Percentiles rank a stretch among this genome's conserved stretches.
These are phyloP conservation scores for Tetracladium marchalianum DNA, from an alignment of 495 filamentous ascomycete genomes.

Conservation along the genomic window DNA sequence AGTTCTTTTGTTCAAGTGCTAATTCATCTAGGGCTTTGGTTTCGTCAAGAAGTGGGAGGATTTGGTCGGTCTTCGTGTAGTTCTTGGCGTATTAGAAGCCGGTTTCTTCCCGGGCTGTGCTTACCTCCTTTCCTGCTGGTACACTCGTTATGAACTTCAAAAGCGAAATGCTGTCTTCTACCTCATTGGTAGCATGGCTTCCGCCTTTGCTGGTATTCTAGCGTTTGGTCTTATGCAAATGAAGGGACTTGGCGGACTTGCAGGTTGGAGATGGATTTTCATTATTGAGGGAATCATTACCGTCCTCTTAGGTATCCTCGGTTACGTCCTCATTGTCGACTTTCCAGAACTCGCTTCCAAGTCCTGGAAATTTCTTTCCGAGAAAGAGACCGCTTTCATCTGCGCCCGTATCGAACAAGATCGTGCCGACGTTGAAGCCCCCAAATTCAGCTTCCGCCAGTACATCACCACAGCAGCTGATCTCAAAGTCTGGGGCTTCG, in stretches of 20 bases:
- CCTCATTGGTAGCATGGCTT: conserved; percentile 51
- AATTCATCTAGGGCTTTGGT: conserved; percentile 36
- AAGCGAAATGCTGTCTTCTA: conserved; percentile 58
- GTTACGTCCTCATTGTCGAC: conserved; percentile 46
- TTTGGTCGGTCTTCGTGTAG: conserved; percentile 43
- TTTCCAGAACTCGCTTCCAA: conserved; percentile 44
- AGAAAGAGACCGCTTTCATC: conserved; percentile 42
- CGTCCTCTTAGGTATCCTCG: conserved; percentile 42
- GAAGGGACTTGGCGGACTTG: conserved; percentile 31
- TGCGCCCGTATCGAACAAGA: conserved; percentile 48
- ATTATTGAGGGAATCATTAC: conserved; percentile 57
- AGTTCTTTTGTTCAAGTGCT: background rate
- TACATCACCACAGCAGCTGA: conserved; percentile 42
- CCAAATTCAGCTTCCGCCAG: conserved; percentile 37
- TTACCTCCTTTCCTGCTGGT: conserved; percentile 56
- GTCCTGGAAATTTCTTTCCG: conserved; percentile 45
- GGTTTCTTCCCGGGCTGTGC: conserved; percentile 56
- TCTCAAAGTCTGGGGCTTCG: conserved; percentile 47
- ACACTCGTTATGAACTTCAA: conserved; percentile 52
- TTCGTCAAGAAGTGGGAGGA: conserved; percentile 40
- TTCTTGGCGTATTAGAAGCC: conserved; percentile 56
- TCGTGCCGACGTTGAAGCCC: conserved; percentile 41
- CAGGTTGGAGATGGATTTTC: conserved; percentile 53
- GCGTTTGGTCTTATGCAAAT: conserved; percentile 57
- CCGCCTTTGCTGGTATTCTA: conserved; percentile 51